These are phyloP conservation scores for Exidia glandulosa DNA, from an alignment of 768 basidiomycete genomes.

Conservation along the genomic window DNA sequence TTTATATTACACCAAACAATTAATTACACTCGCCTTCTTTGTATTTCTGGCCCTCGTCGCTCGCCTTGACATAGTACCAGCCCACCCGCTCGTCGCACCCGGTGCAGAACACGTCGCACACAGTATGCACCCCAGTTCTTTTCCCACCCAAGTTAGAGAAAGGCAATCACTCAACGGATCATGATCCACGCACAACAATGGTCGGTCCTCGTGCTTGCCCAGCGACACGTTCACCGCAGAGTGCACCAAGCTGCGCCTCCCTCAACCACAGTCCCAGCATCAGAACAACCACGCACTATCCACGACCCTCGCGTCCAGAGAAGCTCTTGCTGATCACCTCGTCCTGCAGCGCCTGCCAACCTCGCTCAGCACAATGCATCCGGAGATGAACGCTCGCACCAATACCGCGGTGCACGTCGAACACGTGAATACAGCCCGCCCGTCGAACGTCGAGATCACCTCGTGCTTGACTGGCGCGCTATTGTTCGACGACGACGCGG, in stretches of 20 bases:
- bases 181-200: slow-evolving; percentile 41
- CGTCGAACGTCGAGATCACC: background rate
- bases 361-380: too few relatives aligned
- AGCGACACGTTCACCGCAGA: slow-evolving; percentile 66
- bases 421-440: background rate
- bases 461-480: too few relatives aligned
- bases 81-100: slow-evolving; percentile 72
- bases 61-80: slow-evolving; percentile 76
- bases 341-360: slow-evolving; percentile 41
- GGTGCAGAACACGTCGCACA: slow-evolving; percentile 69
- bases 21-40: slow-evolving; percentile 54
- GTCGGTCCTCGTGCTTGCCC: slow-evolving; percentile 63
- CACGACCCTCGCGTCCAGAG: slow-evolving; percentile 71
- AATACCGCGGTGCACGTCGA: background rate
- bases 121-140: slow-evolving; percentile 73
- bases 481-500: too few relatives aligned
- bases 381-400: background rate
- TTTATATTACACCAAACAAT: too few relatives aligned
- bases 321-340: slow-evolving; percentile 80
- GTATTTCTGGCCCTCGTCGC: slow-evolving; percentile 68
- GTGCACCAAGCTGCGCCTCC: slow-evolving; percentile 50
- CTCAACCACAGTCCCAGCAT: background rate
- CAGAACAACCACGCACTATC: slow-evolving; percentile 44
- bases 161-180: slow-evolving; percentile 3
- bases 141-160: background rate